Evolutionary conservation across 164 flowering plant species (phyloP).

Genomic region (Stephania yunnanensis): DNA sequence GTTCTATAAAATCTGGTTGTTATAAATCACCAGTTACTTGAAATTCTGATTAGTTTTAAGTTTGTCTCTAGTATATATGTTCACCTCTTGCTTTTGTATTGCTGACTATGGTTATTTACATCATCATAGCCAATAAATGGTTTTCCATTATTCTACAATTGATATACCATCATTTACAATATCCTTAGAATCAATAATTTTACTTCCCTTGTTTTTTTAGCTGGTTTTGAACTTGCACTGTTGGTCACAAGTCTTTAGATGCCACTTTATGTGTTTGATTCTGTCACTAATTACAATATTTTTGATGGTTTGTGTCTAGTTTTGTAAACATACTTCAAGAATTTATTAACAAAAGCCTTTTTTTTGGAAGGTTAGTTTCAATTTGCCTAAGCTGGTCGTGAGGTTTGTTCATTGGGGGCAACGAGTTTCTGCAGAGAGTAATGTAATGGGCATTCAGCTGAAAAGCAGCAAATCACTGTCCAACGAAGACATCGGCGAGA

Average conservation of each 20-base stretch:
- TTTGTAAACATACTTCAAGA: neutral
- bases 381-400: constrained; percentile 75
- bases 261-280: neutral
- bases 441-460: constrained; percentile 77
- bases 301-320: neutral
- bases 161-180: too few relatives aligned
- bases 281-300: neutral
- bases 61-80: neutral
- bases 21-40: neutral
- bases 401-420: constrained; percentile 56
- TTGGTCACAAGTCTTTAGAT: neutral
- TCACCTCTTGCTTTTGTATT: neutral
- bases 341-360: constrained; percentile 24
- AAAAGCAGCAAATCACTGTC: constrained; percentile 64
- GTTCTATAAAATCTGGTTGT: neutral
- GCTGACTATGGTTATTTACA: neutral
- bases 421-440: constrained; percentile 60
- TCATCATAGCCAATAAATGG: neutral
- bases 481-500: constrained; percentile 78
- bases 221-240: too few relatives aligned
- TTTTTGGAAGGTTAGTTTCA: constrained; percentile 63
- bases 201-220: too few relatives aligned
- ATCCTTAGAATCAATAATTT: too few relatives aligned
- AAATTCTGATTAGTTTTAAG: neutral
- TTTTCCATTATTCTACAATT: neutral